Base-by-base conservation (phyloP, 805 yeast species). In the Sugiyamaella lignohabitans region DNA sequence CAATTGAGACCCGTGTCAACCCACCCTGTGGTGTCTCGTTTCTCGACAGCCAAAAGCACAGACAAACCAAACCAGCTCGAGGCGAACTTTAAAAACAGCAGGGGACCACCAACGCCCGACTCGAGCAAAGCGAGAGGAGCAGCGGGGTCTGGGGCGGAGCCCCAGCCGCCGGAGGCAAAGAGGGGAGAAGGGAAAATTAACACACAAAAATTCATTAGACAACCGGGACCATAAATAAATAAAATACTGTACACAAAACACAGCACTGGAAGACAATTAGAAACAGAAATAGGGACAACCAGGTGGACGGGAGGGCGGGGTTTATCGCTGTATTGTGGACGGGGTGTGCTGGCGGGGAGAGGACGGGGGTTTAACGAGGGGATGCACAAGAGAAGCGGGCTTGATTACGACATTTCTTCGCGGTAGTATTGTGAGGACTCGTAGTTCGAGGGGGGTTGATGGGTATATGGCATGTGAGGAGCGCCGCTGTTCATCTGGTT, bases 171-270 rank as follows among this genome's bases (percentile, higher is more conserved):
- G 32, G 32, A 27, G 32, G 32, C 32, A 27, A 8, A 27, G 32
- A 8, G 32, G 32, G 22, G 40, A 18, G 32, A 27, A 14, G 32
- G 14, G 32, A 27, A 27, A 14, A 14, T 8, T 27, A 27, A 27
- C 8, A 27, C 32, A 27, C 32, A 27, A 27, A 8, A 27, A 27
- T 27, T 27, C 8, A 27, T 27, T 27, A 27, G 32, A 27, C 14
- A 27, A 21, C 41, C 41, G 18, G 41, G 16, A 35, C 19, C 21
- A 38, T 11, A 21, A 38, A 38, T 38, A 38, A 38, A 38, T 38
- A 35, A 35, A n/a, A 35, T 24, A 38, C 16, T 21, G 23, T 14
- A 38, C n/a, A n/a, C 41, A 38, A 23, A 20, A 19, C 41, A 38
- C 41, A 27, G 32, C 32, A 27, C 32, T 27, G 14, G 14, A 27